Conservation (phyloP, 208 protist species). For the Trypanosoma grayi region DNA sequence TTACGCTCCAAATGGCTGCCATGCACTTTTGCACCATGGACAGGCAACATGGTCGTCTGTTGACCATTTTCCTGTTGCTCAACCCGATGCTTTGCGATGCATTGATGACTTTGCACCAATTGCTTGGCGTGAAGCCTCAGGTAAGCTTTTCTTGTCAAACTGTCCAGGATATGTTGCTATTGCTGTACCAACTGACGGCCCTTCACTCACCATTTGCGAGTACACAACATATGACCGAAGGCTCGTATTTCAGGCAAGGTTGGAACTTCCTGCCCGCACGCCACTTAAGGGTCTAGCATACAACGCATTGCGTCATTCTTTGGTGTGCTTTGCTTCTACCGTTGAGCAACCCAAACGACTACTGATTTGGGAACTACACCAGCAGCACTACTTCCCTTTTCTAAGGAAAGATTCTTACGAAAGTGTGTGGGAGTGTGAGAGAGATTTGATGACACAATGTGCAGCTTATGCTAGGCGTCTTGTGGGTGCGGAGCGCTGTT, state of each 20-base stretch:
- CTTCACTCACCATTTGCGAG: constrained; percentile 56
- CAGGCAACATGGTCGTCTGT: constrained; percentile 56
- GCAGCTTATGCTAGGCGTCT: constrained; percentile 57
- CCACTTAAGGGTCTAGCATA: constrained; percentile 47
- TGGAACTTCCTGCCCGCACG: constrained; percentile 39
- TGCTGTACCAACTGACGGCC: constrained; percentile 34
- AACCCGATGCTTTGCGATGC: constrained; percentile 21
- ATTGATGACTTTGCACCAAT: constrained; percentile 77
- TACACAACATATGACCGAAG: constrained; percentile 36
- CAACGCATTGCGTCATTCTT: constrained; percentile 42
- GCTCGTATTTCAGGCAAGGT: constrained; percentile 47
- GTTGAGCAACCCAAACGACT: constrained; percentile 36
- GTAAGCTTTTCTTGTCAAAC: constrained; percentile 58
- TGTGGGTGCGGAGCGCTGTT: constrained; percentile 40
- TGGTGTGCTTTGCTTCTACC: constrained; percentile 47
- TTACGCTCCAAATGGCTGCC: constrained; percentile 47
- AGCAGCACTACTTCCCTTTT: constrained; percentile 31
- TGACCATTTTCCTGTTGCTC: constrained; percentile 39
- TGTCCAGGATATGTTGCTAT: constrained; percentile 39
- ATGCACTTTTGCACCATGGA: constrained; percentile 53
- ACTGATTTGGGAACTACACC: constrained; percentile 72
- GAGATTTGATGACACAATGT: constrained; percentile 50
- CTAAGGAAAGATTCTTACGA: constrained; percentile 18
- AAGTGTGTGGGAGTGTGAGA: constrained; percentile 65
- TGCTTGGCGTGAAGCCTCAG: constrained; percentile 45